These are phyloP conservation scores for Poterioochromonas sp. DNA, from an alignment of 352 stramenopile species.

Conservation along the genomic window DNA sequence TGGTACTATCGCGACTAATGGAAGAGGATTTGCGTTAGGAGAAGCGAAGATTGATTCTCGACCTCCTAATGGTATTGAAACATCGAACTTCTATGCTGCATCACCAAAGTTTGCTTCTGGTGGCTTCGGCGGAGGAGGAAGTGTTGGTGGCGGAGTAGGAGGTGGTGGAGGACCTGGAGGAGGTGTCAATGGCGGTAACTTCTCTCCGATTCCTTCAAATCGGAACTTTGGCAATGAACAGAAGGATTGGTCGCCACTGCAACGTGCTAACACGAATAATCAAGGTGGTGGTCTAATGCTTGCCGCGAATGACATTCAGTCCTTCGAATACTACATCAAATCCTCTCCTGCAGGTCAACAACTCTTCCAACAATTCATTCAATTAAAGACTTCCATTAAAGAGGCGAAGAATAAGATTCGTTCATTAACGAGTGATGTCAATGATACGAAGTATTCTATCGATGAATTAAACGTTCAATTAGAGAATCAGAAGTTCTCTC, in stretches of 20 bases:
- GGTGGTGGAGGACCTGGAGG: too few relatives aligned
- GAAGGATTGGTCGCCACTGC: too few relatives aligned
- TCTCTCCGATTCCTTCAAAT: too few relatives aligned
- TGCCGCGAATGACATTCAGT: neutral
- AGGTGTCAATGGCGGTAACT: neutral
- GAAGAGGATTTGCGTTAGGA: neutral
- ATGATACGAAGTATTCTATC: slow-evolving; percentile 63
- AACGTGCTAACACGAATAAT: neutral
- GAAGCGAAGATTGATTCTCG: neutral
- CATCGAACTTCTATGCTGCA: neutral
- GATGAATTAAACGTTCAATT: slow-evolving; percentile 50
- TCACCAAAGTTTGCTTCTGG: neutral
- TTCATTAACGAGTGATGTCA: slow-evolving; percentile 60
- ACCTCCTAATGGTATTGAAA: neutral
- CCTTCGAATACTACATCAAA: neutral
- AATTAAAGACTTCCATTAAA: slow-evolving; percentile 58
- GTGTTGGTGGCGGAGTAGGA: too few relatives aligned
- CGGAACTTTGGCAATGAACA: too few relatives aligned
- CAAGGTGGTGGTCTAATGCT: too few relatives aligned
- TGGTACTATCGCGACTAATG: neutral
- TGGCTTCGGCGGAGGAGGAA: neutral
- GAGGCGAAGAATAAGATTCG: slow-evolving; percentile 62
- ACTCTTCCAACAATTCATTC: slow-evolving; percentile 36
- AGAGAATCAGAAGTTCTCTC: neutral
- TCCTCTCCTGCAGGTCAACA: neutral